phyloP scores from a whole-genome alignment of 2,329 filamentous ascomycete species.

The Aspergillus brasiliensis region DNA sequence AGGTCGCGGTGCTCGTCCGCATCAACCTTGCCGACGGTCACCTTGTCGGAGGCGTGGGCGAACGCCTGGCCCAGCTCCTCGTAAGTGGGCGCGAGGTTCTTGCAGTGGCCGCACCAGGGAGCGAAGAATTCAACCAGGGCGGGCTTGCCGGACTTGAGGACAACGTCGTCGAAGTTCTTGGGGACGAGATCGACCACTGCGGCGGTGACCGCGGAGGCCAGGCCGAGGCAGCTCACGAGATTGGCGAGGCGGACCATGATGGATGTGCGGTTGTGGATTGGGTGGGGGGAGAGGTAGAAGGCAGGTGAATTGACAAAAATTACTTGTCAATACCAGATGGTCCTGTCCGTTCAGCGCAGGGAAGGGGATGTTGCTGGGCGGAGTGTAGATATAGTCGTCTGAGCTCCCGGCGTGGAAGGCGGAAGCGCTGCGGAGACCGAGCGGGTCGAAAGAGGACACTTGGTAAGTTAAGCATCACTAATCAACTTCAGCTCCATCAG shows the following conservation, averaged over 20 bases:
- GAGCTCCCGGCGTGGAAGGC: constrained; percentile 12
- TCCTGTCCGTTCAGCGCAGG: constrained; percentile 3
- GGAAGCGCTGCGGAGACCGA: constrained; percentile 8
- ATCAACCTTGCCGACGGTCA: constrained; percentile 94
- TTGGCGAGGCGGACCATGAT: constrained; percentile 50
- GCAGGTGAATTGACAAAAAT: not conserved
- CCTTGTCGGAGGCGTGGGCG: constrained; percentile 70
- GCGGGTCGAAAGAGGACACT: constrained; percentile 36
- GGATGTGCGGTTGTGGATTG: constrained; percentile 9
- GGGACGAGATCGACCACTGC: constrained; percentile 90
- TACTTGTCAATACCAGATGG: not conserved
- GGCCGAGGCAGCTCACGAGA: constrained; percentile 53
- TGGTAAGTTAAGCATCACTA: constrained; percentile 22
- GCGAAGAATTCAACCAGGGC: constrained; percentile 98
- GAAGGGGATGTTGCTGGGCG: not conserved
- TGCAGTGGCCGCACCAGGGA: constrained; percentile 99
- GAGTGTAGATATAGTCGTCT: constrained; percentile 7
- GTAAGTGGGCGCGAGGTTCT: constrained; percentile 90
- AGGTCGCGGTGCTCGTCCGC: constrained; percentile 84
- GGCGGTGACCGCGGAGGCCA: constrained; percentile 70
- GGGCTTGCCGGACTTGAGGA: constrained; percentile 89
- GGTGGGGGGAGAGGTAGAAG: not conserved
- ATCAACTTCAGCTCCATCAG: not conserved
- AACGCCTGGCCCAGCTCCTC: constrained; percentile 82
- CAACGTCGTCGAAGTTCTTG: constrained; percentile 86